A percentile compares a stretch with the other conserved stretches of the same genome.
Evolutionary conservation across 192 early-diverging fungal species (phyloP).

Genomic region (Backusella circina): DNA sequence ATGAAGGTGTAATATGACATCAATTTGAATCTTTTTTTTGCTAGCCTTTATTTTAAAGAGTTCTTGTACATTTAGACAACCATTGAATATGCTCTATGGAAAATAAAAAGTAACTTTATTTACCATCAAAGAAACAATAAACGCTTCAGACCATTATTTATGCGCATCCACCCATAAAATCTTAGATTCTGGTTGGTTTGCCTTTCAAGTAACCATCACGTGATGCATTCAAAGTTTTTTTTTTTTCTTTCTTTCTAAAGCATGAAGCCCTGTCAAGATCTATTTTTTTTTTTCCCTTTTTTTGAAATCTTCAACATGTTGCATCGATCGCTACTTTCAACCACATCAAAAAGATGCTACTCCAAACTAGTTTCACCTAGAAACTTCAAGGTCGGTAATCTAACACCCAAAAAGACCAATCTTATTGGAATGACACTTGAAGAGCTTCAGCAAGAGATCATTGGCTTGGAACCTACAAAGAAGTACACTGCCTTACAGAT

Average conservation of each 20-base stretch:
- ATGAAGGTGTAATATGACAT: background rate
- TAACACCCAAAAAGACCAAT: slow-evolving; percentile 32
- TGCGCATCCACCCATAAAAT: no score
- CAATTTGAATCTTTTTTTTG: no score
- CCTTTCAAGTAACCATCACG: no score
- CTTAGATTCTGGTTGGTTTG: no score
- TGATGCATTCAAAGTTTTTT: no score
- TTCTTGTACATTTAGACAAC: no score
- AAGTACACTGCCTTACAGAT: slow-evolving; percentile 43
- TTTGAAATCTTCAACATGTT: background rate
- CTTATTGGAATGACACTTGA: slow-evolving; percentile 38
- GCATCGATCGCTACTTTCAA: background rate
- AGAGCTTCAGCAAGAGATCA: slow-evolving; percentile 32
- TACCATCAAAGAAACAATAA: no score
- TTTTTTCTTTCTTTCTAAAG: background rate
- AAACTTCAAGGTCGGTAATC: slow-evolving; percentile 8
- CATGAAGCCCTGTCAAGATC: background rate
- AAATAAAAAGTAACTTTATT: no score
- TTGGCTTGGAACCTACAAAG: slow-evolving; percentile 26
- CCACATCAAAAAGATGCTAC: slow-evolving; percentile 1
- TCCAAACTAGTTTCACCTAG: background rate
- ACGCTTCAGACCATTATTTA: no score
- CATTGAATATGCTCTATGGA: no score
- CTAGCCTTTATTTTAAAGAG: no score
- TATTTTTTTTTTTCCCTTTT: background rate